Percentiles rank a stretch among this genome's conserved stretches.
Evolutionary conservation across 2,329 filamentous ascomycete genomes (phyloP).

Genomic region (Colletotrichum godetiae): DNA sequence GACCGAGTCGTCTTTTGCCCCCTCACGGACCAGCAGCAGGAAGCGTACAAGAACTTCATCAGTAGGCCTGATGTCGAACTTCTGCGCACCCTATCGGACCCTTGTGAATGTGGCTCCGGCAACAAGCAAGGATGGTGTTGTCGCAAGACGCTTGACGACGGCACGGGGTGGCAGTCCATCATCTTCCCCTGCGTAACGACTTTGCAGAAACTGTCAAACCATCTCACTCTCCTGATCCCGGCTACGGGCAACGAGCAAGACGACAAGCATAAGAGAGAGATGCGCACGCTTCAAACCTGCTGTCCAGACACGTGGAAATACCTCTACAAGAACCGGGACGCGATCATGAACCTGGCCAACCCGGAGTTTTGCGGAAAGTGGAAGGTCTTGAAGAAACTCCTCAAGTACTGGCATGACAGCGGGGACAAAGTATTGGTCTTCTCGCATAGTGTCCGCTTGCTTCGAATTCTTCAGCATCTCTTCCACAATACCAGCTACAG

Average conservation of each 20-base stretch:
- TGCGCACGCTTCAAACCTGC: constrained; percentile 78
- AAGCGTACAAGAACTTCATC: constrained; percentile 87
- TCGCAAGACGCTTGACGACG: constrained; percentile 67
- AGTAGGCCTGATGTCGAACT: constrained; percentile 75
- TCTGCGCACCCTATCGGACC: constrained; percentile 75
- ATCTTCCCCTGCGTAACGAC: constrained; percentile 88
- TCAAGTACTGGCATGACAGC: constrained; percentile 89
- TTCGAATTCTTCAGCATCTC: constrained; percentile 85
- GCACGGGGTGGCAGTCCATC: constrained; percentile 76
- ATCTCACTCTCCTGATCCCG: constrained; percentile 89
- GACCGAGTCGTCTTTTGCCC: constrained; percentile 96
- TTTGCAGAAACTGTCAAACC: constrained; percentile 90
- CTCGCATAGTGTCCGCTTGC: constrained; percentile 87
- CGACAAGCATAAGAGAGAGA: constrained; percentile 82
- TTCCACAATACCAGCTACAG: constrained; percentile 92
- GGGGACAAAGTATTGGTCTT: constrained; percentile 97
- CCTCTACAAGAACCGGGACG: constrained; percentile 80
- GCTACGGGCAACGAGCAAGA: constrained; percentile 65
- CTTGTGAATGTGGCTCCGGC: constrained; percentile 76
- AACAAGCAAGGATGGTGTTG: constrained; percentile 88
- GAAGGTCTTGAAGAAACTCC: constrained; percentile 87
- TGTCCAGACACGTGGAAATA: constrained; percentile 80
- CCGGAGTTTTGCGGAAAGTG: constrained; percentile 97
- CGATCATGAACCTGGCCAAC: constrained; percentile 83
- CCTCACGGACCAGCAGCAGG: constrained; percentile 81